Percentiles rank a stretch among this genome's conserved stretches.
Conservation (phyloP, 2,329 filamentous ascomycete species). For the Samsoniella hepiali region DNA sequence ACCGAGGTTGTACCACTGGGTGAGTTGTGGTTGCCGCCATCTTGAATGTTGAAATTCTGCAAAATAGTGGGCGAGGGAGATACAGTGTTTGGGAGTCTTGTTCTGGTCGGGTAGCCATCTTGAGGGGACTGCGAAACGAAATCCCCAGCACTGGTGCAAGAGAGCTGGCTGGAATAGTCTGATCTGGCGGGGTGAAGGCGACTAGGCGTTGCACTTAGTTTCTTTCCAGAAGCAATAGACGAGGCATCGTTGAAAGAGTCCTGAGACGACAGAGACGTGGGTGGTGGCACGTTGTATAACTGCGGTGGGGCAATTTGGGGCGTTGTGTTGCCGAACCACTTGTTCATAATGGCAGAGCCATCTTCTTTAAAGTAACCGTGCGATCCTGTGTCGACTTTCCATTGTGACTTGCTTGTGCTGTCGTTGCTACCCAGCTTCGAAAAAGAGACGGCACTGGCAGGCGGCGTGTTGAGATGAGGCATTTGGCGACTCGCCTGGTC, state of each 20-base stretch:
- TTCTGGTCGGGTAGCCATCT: neutral
- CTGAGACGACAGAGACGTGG: slow-evolving; percentile 8
- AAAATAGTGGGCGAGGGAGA: neutral
- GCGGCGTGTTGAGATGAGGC: slow-evolving; percentile 14
- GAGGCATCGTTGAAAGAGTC: slow-evolving; percentile 12
- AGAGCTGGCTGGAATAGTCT: slow-evolving; percentile 7
- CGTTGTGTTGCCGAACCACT: slow-evolving; percentile 11
- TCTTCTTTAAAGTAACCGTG: slow-evolving; percentile 17
- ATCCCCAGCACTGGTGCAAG: neutral
- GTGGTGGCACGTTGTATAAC: slow-evolving; percentile 16
- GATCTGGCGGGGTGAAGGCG: neutral
- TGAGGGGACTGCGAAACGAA: slow-evolving; percentile 1
- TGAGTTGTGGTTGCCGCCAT: neutral
- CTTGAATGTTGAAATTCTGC: no score
- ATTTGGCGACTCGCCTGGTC: neutral
- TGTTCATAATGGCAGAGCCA: slow-evolving; percentile 4
- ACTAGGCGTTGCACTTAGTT: neutral
- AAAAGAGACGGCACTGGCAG: neutral
- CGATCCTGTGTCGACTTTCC: slow-evolving; percentile 5
- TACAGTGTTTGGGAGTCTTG: neutral
- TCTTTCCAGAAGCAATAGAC: neutral
- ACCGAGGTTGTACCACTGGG: neutral
- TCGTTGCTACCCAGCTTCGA: neutral
- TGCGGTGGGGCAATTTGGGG: slow-evolving; percentile 12
- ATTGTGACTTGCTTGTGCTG: neutral